Conservation (phyloP, 2,329 filamentous ascomycete species). For the Plenodomus lindquistii region DNA sequence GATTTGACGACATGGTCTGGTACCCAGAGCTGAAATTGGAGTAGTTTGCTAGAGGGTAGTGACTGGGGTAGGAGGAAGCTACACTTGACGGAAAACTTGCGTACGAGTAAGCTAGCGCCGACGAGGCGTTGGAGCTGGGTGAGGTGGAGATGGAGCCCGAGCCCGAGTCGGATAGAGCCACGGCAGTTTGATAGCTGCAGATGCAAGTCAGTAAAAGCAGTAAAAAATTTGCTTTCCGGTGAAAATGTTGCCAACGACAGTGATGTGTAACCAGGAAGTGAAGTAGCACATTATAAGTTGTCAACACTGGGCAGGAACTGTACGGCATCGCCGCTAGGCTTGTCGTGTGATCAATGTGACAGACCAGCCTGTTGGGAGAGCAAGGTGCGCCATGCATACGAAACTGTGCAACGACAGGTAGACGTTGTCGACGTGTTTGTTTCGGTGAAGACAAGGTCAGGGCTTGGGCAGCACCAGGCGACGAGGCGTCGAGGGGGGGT, state of each 20-base stretch:
- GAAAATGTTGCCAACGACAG: conserved; percentile 39
- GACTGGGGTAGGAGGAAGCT: conserved; percentile 41
- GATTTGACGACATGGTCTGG: conserved; percentile 45
- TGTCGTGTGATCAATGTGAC: conserved; percentile 53
- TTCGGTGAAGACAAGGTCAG: conserved; percentile 43
- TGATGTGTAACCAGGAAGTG: conserved; percentile 44
- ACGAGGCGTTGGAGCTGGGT: conserved; percentile 56
- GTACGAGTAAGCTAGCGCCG: conserved; percentile 51
- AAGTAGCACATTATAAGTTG: conserved; percentile 47
- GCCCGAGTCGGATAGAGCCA: conserved; percentile 60
- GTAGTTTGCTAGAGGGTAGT: conserved; percentile 39
- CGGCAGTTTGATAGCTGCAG: conserved; percentile 55
- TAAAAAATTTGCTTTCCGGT: conserved; percentile 33
- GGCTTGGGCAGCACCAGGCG: conserved; percentile 42
- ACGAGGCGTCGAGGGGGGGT: conserved; percentile 41
- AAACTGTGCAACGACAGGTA: conserved; percentile 44
- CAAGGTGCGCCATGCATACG: conserved; percentile 44
- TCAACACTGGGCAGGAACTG: conserved; percentile 40
- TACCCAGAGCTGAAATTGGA: conserved; percentile 43
- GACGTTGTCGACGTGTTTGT: conserved; percentile 48
- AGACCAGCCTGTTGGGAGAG: conserved; percentile 44
- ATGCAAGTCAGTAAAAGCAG: conserved; percentile 39
- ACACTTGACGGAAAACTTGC: conserved; percentile 39
- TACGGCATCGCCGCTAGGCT: conserved; percentile 43
- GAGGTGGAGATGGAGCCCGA: conserved; percentile 59